Conservation (phyloP, 2,329 filamentous ascomycete genomes). For the Claviceps purpurea region DNA sequence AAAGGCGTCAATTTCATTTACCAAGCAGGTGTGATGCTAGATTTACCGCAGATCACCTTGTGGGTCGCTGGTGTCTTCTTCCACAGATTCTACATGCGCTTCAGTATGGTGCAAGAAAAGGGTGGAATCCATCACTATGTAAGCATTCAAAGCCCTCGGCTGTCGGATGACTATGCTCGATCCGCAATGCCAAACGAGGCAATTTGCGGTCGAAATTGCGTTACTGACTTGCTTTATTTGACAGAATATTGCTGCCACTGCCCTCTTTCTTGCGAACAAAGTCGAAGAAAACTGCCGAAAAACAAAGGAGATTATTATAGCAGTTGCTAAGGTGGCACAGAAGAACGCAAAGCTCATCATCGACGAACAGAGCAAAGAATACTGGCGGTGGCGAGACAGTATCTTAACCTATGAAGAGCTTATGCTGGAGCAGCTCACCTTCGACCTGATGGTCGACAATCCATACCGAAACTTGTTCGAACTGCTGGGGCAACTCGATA, state of each 20-base stretch:
- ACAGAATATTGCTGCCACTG: slow-evolving; percentile 73
- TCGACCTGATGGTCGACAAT: slow-evolving; percentile 82
- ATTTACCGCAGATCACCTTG: slow-evolving; percentile 81
- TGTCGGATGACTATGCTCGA: not conserved
- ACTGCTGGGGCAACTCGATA: slow-evolving; percentile 57
- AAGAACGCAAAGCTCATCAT: slow-evolving; percentile 84
- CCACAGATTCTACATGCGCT: slow-evolving; percentile 90
- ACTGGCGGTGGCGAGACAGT: slow-evolving; percentile 93
- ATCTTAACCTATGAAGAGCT: slow-evolving; percentile 87
- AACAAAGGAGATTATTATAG: slow-evolving; percentile 87
- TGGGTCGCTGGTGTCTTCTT: slow-evolving; percentile 91
- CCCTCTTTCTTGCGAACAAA: slow-evolving; percentile 90
- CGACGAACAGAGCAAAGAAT: slow-evolving; percentile 95
- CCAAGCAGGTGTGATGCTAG: slow-evolving; percentile 83
- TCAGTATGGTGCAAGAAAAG: slow-evolving; percentile 62
- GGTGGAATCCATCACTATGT: slow-evolving; percentile 83
- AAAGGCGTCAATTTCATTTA: slow-evolving; percentile 97
- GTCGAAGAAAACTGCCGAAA: slow-evolving; percentile 95
- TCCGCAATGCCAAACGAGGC: not conserved
- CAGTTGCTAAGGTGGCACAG: slow-evolving; percentile 85
- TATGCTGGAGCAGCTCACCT: slow-evolving; percentile 82
- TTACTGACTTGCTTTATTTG: slow-evolving; percentile 1
- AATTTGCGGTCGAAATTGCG: not conserved
- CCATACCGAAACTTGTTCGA: slow-evolving; percentile 78
- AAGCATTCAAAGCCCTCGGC: slow-evolving; percentile 20